Evolutionary conservation across 768 basidiomycete genomes (phyloP), one percentile per base, ranked within the genome.

Genomic region (Sporobolomyces phaffii): DNA sequence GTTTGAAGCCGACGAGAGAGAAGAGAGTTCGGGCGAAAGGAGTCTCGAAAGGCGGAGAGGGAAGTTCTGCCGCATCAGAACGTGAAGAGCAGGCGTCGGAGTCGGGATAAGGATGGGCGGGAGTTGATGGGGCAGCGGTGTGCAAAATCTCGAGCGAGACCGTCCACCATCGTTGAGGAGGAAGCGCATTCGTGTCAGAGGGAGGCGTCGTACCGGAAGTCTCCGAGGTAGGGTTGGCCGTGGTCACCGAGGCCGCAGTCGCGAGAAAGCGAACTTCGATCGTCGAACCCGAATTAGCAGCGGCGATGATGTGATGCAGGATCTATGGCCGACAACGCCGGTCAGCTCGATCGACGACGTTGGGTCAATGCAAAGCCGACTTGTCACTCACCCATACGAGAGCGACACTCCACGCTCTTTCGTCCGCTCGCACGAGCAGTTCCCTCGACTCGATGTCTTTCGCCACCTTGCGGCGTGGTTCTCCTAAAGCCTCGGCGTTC

Each of bases 191-290:
- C 38, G 38, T 13, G 22, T 33, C 29, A 22, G 13, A 10, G 20
- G 44, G n/a, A n/a, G 8, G 33, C 22, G 10, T 38, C 38, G 17
- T 38, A 9, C 10, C 10, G 17, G 52, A 38, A n/a, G 52, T 53
- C 1, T 14, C 7, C 6, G 26, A 2, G 17, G n/a, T n/a, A n/a
- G n/a, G n/a, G n/a, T n/a, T n/a, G n/a, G n/a, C n/a, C n/a, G n/a
- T n/a, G 58, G 61, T 0, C 40, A 41, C 2, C 15, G 15, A 3
- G 48, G 64, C 61, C 10, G 43, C 31, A 7, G 70, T 66, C 0
- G 70, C 70, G n/a, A 67, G 41, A 44, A 71, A 71, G 36, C 65
- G 65, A 7, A 67, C 53, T 24, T 67, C 65, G 49, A 71, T 43
- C 9, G 53, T 71, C 9, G 65, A 62, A 10, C 70, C 70, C n/a